These are phyloP conservation scores for Begonia fuchsioides DNA, from an alignment of 306 rosid genomes.

Conservation along the genomic window DNA sequence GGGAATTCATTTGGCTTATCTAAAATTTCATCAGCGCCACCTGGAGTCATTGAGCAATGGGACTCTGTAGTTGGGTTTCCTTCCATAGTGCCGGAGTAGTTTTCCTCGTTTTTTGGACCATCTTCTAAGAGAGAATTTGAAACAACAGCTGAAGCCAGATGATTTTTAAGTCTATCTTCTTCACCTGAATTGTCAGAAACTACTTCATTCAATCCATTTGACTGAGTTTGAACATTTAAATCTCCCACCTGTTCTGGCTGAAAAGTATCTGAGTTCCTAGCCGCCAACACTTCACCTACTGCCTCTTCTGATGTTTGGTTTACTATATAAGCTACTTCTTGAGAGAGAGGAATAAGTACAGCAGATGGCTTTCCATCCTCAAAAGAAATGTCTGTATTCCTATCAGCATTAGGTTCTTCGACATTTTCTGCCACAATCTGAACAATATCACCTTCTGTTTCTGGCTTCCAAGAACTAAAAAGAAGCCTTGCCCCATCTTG, in stretches of 20 bases:
- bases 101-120: constrained; percentile 28
- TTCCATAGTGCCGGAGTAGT: constrained; percentile 12
- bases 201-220: constrained; percentile 14
- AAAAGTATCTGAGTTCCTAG: constrained; percentile 18
- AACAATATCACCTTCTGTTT: constrained; percentile 26
- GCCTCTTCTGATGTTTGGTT: constrained; percentile 17
- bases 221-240: constrained; percentile 16
- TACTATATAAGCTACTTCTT: constrained; percentile 20
- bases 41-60: too few relatives aligned
- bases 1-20: constrained; percentile 23
- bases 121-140: constrained; percentile 23
- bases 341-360: constrained; percentile 9
- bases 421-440: constrained; percentile 18
- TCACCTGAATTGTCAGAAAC: constrained; percentile 21
- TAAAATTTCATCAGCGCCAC: constrained; percentile 23
- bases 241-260: constrained; percentile 23
- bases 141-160: constrained; percentile 17
- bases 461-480: constrained; percentile 60
- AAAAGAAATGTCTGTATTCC: constrained; percentile 21
- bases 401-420: constrained; percentile 14
- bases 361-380: constrained; percentile 44
- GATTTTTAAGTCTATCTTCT: constrained; percentile 36
- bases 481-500: constrained; percentile 50
- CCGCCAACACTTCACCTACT: constrained; percentile 20
- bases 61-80: constrained; percentile 21